Conservation (phyloP, 2,329 filamentous ascomycete species). For the Myriosclerotinia scirpicola region DNA sequence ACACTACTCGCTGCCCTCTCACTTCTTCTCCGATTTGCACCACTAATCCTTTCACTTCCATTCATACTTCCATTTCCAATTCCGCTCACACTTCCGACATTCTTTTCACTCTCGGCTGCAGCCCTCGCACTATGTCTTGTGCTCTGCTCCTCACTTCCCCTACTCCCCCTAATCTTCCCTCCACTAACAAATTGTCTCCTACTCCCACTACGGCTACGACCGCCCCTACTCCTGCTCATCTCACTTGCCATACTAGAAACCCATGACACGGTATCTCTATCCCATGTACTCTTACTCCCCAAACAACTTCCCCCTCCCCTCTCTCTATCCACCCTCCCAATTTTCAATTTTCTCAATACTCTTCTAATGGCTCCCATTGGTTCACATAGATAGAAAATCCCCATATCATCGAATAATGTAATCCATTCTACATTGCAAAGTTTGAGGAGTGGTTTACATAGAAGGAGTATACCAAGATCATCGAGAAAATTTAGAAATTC, state of each 20-base stretch:
- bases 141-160: too few species aligned
- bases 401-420: conserved; percentile 34
- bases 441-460: conserved; percentile 29
- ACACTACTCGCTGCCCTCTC: neutral
- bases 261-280: conserved; percentile 4
- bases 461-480: conserved; percentile 33
- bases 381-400: conserved; percentile 23
- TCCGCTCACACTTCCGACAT: neutral
- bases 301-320: neutral
- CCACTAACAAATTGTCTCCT: neutral
- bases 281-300: neutral
- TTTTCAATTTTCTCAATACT: neutral
- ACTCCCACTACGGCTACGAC: too few species aligned
- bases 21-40: neutral
- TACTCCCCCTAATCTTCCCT: neutral
- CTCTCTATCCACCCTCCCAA: neutral
- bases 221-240: neutral
- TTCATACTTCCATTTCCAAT: neutral
- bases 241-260: neutral
- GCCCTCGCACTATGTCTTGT: neutral
- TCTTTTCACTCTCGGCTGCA: neutral
- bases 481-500: conserved; percentile 32
- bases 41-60: neutral
- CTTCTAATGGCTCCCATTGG: conserved; percentile 1
- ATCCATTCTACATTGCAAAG: conserved; percentile 27